A percentile compares a stretch with the other conserved stretches of the same genome.
Evolutionary conservation across 1,139 yeast genomes (phyloP).

Genomic region (Saccharomyces hybrid): DNA sequence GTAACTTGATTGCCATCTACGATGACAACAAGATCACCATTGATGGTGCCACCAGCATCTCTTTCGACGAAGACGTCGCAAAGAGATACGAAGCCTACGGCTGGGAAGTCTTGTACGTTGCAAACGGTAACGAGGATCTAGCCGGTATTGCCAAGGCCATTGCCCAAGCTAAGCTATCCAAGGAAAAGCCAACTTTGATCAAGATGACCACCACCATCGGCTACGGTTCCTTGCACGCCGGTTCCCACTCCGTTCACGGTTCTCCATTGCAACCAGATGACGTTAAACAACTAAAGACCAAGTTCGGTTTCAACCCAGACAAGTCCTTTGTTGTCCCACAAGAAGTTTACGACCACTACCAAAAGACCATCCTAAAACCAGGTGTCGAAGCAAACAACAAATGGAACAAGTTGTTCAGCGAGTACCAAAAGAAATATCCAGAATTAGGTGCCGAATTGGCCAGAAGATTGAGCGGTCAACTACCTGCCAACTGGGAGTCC

Average conservation of each 20-base stretch:
- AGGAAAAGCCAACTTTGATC: constrained; percentile 83
- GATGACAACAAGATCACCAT: constrained; percentile 97
- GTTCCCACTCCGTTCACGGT: constrained; percentile 95
- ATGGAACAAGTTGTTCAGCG: constrained; percentile 62
- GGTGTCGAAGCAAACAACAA: constrained; percentile 60
- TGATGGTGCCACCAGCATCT: constrained; percentile 85
- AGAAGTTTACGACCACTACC: constrained; percentile 72
- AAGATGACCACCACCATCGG: constrained; percentile 90
- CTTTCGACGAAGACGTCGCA: constrained; percentile 92
- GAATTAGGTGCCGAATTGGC: constrained; percentile 70
- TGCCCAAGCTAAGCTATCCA: constrained; percentile 54
- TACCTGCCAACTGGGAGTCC: constrained; percentile 81
- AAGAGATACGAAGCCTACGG: constrained; percentile 88
- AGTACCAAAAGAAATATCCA: constrained; percentile 68
- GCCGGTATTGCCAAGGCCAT: constrained; percentile 69
- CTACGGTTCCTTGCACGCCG: constrained; percentile 79
- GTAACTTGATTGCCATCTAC: constrained; percentile 91
- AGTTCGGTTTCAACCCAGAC: constrained; percentile 85
- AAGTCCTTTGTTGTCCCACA: constrained; percentile 72
- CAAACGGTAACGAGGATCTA: constrained; percentile 76
- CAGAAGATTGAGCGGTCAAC: constrained; percentile 74
- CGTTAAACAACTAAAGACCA: constrained; percentile 74
- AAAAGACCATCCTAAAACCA: constrained; percentile 48
- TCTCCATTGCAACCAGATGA: constrained; percentile 95
- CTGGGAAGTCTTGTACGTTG: constrained; percentile 80